These are phyloP conservation scores for Hypomontagnella monticulosa DNA, from an alignment of 495 filamentous ascomycete species.

Conservation along the genomic window DNA sequence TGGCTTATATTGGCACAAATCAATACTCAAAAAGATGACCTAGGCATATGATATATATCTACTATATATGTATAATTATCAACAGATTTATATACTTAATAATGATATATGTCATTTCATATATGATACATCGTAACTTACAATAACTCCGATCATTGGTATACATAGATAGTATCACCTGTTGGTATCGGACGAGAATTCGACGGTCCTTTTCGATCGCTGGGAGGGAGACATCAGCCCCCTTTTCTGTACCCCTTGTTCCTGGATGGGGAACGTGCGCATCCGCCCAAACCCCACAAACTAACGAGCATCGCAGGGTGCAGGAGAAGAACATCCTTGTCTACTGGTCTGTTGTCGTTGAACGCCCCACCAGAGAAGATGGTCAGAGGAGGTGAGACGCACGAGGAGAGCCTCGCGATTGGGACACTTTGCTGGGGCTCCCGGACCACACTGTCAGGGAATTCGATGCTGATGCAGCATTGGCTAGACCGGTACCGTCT, in stretches of 20 bases:
- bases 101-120: not conserved
- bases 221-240: slow-evolving; percentile 9
- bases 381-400: slow-evolving; percentile 23
- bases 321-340: slow-evolving; percentile 16
- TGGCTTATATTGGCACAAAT: slow-evolving; percentile 6
- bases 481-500: slow-evolving; percentile 14
- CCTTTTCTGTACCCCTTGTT: slow-evolving; percentile 20
- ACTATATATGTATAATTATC: not conserved
- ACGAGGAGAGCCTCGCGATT: slow-evolving; percentile 31
- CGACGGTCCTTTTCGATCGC: not conserved
- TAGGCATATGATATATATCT: too few relatives aligned
- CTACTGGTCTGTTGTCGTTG: slow-evolving; percentile 16
- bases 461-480: slow-evolving; percentile 18
- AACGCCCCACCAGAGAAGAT: slow-evolving; percentile 17
- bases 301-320: slow-evolving; percentile 22
- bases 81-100: not conserved
- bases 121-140: not conserved
- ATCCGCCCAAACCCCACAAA: slow-evolving; percentile 33
- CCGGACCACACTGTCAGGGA: slow-evolving; percentile 17
- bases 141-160: not conserved
- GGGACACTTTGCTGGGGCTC: slow-evolving; percentile 22
- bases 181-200: not conserved
- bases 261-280: slow-evolving; percentile 24
- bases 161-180: too few relatives aligned
- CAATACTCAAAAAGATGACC: too few relatives aligned